Conservation (phyloP, 139 green algal species). For the Zygnema cylindricum region DNA sequence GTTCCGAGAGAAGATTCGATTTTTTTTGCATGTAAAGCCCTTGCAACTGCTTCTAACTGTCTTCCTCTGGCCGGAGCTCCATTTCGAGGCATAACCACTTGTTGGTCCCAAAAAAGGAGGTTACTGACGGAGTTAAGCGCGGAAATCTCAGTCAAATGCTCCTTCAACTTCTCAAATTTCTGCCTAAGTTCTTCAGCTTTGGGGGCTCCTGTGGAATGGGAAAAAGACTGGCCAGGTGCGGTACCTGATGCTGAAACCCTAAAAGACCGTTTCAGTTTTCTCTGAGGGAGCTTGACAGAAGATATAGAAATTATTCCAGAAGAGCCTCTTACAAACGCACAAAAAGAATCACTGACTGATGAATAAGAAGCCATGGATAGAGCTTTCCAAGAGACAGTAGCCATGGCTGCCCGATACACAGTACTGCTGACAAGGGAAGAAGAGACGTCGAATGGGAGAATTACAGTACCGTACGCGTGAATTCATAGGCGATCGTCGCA, state of each 20-base stretch:
- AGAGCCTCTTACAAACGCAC: neutral
- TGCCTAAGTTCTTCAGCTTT: neutral
- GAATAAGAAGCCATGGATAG: no score
- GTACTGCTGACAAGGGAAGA: neutral
- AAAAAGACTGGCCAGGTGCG: neutral
- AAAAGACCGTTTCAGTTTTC: neutral
- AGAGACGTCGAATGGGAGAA: no score
- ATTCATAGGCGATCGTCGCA: no score
- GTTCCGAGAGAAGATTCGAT: neutral
- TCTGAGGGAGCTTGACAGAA: neutral
- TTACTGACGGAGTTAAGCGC: constrained; percentile 2
- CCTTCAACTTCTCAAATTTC: neutral
- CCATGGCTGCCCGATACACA: neutral
- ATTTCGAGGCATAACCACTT: constrained; percentile 20
- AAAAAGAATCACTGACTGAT: neutral
- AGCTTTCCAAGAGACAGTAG: neutral
- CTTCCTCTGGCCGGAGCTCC: neutral
- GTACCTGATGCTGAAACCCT: neutral
- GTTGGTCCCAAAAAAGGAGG: constrained; percentile 31
- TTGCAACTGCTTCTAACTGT: neutral
- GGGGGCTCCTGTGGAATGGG: no score
- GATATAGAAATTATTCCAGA: neutral
- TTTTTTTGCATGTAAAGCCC: neutral
- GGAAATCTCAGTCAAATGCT: constrained; percentile 1
- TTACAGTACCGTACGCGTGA: no score